Base-by-base conservation (phyloP, 768 basidiomycete species). In the Suillus subaureus region DNA sequence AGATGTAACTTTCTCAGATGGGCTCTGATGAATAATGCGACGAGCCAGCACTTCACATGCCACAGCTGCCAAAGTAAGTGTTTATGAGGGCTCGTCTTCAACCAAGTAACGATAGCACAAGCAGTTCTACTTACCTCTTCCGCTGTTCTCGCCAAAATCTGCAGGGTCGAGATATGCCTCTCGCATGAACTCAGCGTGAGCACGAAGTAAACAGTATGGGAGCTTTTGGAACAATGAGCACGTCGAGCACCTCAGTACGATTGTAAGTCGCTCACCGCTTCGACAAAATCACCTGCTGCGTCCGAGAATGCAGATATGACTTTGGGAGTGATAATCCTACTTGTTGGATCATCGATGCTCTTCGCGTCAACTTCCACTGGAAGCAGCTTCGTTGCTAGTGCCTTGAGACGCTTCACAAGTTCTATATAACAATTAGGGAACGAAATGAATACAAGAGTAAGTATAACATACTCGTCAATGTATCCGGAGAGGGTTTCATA, bases 11-110 rank as follows among this genome's bases (percentile, higher is more conserved):
- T 83, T 83, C 42, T 94, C 94, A 4, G 80, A 80, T 0, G 89
- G 82, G 3, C 86, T 76, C 43, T 83, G 78, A 72, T 97, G 96
- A 23, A 96, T 84, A 61, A 96, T 89, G 63, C 86, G 82, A 45
- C 92, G 87, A 16, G 94, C 94, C 21, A 96, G 81, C 1, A 92
- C 89, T 77, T 96, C 94, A 70, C 94, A 96, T 4, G 94, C 89
- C 56, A 84, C 82, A 43, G 92, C 93, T 93, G 64, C 54, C 52
- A 15, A 49, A 35, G 37, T 42, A 23, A 37, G 33, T n/a, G n/a
- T 39, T 61, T 18, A 64, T 26, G 39, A 64, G 16, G 31, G 9
- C 55, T 42, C 26, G 49, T 60, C 37, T 47, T 58, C 16, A 69
- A 28, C 31, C 21, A 6, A 31, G 45, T 45, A 33, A 57, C 42